Conservation (phyloP, 768 basidiomycete genomes). For the Rhodosporidiobolus sp. region DNA sequence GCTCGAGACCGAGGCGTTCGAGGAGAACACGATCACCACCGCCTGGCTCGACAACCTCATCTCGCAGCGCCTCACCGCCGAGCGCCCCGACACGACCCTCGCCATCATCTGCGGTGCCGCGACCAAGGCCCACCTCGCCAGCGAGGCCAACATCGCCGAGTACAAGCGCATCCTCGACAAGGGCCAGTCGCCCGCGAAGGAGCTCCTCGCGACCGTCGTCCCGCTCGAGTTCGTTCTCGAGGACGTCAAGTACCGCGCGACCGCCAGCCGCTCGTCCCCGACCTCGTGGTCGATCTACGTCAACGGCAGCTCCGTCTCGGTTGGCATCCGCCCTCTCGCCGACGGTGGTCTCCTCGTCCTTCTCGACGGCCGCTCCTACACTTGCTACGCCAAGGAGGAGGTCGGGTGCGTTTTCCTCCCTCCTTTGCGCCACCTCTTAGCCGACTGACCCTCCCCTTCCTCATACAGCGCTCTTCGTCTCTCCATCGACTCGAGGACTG, state of each 20-base stretch:
- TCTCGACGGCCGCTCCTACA: slow-evolving; percentile 91
- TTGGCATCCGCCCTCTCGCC: slow-evolving; percentile 85
- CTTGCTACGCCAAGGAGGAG: slow-evolving; percentile 97
- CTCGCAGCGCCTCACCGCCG: slow-evolving; percentile 93
- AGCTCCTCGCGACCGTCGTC: slow-evolving; percentile 84
- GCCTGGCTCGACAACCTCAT: slow-evolving; percentile 98
- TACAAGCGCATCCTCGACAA: slow-evolving; percentile 96
- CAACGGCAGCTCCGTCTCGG: slow-evolving; percentile 88
- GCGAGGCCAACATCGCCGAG: slow-evolving; percentile 82
- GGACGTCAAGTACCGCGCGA: slow-evolving; percentile 90
- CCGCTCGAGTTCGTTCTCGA: slow-evolving; percentile 78
- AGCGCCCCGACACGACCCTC: slow-evolving; percentile 85
- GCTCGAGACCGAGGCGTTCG: slow-evolving; percentile 90
- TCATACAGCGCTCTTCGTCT: slow-evolving; percentile 54
- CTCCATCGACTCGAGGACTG: slow-evolving; percentile 96
- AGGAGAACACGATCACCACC: slow-evolving; percentile 95
- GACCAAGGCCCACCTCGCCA: slow-evolving; percentile 86
- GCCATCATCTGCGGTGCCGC: slow-evolving; percentile 96
- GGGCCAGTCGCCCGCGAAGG: slow-evolving; percentile 92
- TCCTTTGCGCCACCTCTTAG: neutral
- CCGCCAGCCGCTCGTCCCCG: slow-evolving; percentile 81
- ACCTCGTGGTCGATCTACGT: slow-evolving; percentile 91
- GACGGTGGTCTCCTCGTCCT: slow-evolving; percentile 91
- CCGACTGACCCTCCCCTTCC: neutral
- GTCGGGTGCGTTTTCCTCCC: slow-evolving; percentile 55